Conservation (phyloP, 2,329 filamentous ascomycete species). For the Nannizziopsis barbatae region DNA sequence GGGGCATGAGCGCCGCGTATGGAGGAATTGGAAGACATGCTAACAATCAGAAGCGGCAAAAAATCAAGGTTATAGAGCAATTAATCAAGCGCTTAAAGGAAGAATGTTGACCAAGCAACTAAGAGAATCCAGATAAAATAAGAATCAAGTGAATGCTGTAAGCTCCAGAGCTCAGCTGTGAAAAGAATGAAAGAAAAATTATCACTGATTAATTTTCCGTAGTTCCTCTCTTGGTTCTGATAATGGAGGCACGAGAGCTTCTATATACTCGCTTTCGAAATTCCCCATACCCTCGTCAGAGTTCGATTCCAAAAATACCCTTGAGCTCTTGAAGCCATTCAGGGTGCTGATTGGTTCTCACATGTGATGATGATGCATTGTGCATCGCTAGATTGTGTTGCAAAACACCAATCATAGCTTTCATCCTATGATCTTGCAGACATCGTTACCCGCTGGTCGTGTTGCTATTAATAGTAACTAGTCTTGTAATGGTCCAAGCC, state of each 20-base stretch:
- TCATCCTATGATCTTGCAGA: no score
- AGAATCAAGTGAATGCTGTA: no score
- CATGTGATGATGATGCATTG: neutral
- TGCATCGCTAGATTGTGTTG: neutral
- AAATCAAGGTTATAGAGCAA: neutral
- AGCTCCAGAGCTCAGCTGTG: conserved; percentile 1
- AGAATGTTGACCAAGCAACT: conserved; percentile 5
- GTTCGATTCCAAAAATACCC: conserved; percentile 4
- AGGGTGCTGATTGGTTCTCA: neutral
- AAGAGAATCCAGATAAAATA: no score
- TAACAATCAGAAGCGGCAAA: conserved; percentile 1
- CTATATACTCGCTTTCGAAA: neutral
- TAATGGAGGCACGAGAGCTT: neutral
- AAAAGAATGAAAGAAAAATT: neutral
- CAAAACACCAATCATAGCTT: no score
- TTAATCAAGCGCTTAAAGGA: neutral
- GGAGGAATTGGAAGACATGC: conserved; percentile 23
- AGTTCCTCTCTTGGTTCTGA: no score
- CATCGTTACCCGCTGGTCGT: no score
- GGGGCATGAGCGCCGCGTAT: conserved; percentile 23
- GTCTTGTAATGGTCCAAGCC: no score
- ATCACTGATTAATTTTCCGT: neutral
- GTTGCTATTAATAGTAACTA: no score
- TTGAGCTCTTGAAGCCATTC: neutral
- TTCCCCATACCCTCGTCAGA: neutral